These are phyloP conservation scores for Rhodotorula sphaerocarpa DNA, from an alignment of 768 basidiomycete species.

Conservation along the genomic window DNA sequence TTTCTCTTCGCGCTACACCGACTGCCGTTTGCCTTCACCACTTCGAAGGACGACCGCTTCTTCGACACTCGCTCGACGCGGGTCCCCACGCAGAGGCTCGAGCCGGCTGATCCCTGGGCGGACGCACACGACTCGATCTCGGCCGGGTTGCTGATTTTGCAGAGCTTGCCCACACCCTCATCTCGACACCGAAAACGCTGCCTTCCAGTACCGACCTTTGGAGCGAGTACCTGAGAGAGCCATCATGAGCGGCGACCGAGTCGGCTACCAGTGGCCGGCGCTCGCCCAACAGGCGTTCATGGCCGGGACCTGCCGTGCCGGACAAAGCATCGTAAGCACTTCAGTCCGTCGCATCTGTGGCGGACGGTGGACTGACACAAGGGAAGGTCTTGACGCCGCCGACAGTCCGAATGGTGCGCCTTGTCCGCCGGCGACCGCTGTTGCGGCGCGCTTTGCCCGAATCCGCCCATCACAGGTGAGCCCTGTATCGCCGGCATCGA, in stretches of 20 bases:
- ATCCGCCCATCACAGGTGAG: constrained; percentile 1
- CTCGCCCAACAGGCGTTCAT: constrained; percentile 18
- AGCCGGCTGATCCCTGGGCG: no score
- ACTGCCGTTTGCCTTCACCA: no score
- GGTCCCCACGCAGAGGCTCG: no score
- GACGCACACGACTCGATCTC: no score
- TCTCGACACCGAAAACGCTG: no score
- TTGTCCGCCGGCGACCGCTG: background rate
- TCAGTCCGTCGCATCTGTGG: background rate
- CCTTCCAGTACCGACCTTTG: no score
- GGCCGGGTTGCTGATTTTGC: no score
- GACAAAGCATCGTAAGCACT: background rate
- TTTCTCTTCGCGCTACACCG: no score
- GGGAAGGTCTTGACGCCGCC: rapidly evolving
- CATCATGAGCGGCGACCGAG: background rate
- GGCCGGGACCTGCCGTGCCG: background rate
- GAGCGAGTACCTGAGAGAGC: background rate
- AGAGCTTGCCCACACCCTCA: no score
- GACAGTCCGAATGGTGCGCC: constrained; percentile 13
- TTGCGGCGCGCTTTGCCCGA: constrained; percentile 9
- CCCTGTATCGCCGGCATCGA: background rate
- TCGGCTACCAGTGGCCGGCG: constrained; percentile 2
- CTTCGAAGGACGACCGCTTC: no score
- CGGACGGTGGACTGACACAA: no score
- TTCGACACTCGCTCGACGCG: no score